Evolutionary conservation across 2,329 filamentous ascomycete genomes (phyloP).

Genomic region (Aspergillus sp.): DNA sequence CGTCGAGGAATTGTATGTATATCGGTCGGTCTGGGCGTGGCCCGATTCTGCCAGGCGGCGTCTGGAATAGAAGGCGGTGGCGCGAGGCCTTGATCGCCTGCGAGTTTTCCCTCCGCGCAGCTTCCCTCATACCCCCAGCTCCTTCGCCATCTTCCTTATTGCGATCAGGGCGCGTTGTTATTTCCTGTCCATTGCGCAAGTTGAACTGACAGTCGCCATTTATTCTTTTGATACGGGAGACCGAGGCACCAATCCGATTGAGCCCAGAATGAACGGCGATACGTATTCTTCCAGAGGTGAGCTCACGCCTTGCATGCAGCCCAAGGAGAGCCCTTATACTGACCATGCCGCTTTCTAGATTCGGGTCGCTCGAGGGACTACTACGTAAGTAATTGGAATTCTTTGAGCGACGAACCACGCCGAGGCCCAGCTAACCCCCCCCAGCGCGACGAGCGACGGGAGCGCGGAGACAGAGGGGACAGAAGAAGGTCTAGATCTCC

Average conservation of each 20-base stretch:
- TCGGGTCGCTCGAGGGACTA: constrained; percentile 53
- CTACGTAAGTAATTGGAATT: constrained; percentile 42
- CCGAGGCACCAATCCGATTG: constrained; percentile 16
- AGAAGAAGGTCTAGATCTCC: constrained; percentile 85
- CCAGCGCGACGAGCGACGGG: constrained; percentile 48
- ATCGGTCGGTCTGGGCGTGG: too few relatives aligned
- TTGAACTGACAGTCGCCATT: background rate
- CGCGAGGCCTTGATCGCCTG: constrained; percentile 21
- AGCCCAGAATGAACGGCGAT: constrained; percentile 75
- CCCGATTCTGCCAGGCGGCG: constrained; percentile 21
- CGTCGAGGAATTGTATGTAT: too few relatives aligned
- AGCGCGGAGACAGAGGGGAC: constrained; percentile 51
- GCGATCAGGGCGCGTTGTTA: background rate
- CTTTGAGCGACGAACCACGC: background rate
- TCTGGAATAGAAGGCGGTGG: constrained; percentile 25
- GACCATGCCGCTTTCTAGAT: constrained; percentile 39
- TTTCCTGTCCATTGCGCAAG: background rate
- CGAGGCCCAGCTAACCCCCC: background rate
- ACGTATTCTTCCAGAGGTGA: constrained; percentile 76
- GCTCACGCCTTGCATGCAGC: constrained; percentile 14
- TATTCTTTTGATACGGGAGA: constrained; percentile 1
- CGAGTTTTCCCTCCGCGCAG: constrained; percentile 31
- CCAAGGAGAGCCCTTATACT: constrained; percentile 17
- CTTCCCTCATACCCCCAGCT: constrained; percentile 7
- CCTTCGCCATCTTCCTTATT: constrained; percentile 5